Base-by-base conservation (phyloP, 805 yeast genomes). In the Saturnispora mendoncae region DNA sequence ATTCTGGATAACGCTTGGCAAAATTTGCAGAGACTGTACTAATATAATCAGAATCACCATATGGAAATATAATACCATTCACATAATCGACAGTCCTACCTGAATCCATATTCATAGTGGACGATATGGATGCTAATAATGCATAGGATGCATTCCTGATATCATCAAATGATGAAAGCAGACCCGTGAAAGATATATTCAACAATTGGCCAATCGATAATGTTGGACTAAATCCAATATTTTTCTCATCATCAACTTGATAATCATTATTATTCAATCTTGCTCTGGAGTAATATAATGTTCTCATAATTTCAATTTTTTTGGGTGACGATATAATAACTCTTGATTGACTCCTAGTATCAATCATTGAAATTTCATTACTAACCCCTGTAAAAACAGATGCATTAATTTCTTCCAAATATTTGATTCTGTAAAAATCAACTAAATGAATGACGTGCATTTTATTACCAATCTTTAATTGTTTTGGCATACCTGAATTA, bases 221-320 rank as follows among this genome's bases (percentile, higher is more conserved):
- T 20, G 47, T 33, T 5, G 46, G 45, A 33, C 33, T 50, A 7
- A 56, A 26, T 54, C 77, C 64, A 32, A 66, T 68, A 7, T 61
- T 62, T 25, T 54, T 63, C 14, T 51, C 63, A 39, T 58, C 61
- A 5, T 57, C 62, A 9, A 37, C 27, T 0, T 47, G 25, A 17
- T 50, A 55, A 24, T 46, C 45, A 6, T 41, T 49, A 28, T 52
- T 50, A 7, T 58, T 53, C 23, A 62, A 64, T 38, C 68, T 69
- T 15, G 77, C 76, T 41, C 80, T 76, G 0, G 86, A 73, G 51
- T 79, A 80, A 50, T 80, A 79, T 31, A 83, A 57, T 46, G 81
- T 72, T 49, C 87, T 66, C 60, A 83, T 70, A n/a, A 83, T 79
- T 50, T 82, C 90, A 41, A 72, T 54, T 47, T 67, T 70, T 50